These are phyloP conservation scores for Barbatosphaeria neglecta DNA, from an alignment of 495 filamentous ascomycete genomes.

Conservation along the genomic window DNA sequence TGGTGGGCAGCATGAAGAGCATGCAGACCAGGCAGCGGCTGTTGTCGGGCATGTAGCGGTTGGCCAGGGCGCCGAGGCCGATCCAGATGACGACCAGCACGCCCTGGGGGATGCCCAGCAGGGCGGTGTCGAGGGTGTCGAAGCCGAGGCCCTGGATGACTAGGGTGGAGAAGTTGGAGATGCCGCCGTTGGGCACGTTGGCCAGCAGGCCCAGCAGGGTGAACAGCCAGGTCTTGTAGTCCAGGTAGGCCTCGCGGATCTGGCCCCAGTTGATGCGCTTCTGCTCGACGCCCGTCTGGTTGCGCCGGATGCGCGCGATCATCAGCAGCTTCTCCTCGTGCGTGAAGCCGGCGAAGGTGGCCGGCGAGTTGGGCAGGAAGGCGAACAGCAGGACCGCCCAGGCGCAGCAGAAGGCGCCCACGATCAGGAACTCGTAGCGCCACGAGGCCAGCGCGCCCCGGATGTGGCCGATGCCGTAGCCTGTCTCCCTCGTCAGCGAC, in stretches of 20 bases:
- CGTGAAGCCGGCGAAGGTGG: constrained; percentile 33
- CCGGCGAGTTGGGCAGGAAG: constrained; percentile 38
- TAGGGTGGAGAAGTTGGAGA: constrained; percentile 34
- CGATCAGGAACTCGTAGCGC: constrained; percentile 32
- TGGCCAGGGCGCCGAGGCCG: constrained; percentile 37
- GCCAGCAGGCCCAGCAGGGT: constrained; percentile 18
- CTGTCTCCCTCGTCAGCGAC: no score
- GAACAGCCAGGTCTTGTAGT: constrained; percentile 41
- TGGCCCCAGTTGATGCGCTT: constrained; percentile 55
- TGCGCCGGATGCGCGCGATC: constrained; percentile 45
- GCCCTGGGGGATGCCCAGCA: constrained; percentile 24
- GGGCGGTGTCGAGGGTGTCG: constrained; percentile 26
- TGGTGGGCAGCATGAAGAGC: background rate
- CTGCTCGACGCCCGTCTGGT: constrained; percentile 56
- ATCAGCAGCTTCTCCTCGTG: constrained; percentile 36
- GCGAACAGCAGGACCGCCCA: constrained; percentile 27
- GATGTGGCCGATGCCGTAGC: no score
- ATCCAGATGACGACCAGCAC: constrained; percentile 6
- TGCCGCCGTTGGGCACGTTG: constrained; percentile 33
- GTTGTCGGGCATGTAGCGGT: constrained; percentile 34
- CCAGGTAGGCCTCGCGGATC: constrained; percentile 41
- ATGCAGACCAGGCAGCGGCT: constrained; percentile 22
- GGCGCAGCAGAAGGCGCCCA: constrained; percentile 26
- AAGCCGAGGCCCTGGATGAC: constrained; percentile 35
- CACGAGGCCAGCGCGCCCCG: constrained; percentile 23